Percentiles rank a stretch among this genome's conserved stretches.
Evolutionary conservation across 345 rosid species (phyloP).

Genomic region (Tarenaya hassleriana): DNA sequence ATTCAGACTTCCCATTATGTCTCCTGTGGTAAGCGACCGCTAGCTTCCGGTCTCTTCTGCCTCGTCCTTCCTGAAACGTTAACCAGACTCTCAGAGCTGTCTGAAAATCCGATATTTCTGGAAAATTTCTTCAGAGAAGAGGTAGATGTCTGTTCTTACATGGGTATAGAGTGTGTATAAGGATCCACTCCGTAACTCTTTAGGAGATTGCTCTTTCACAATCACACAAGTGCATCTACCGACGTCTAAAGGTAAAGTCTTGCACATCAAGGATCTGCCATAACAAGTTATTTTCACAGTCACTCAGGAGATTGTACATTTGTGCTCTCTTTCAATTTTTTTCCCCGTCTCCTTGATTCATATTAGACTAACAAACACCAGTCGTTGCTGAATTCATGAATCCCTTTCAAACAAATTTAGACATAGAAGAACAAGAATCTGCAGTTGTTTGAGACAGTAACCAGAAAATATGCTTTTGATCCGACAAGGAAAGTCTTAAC

Average conservation of each 20-base stretch:
- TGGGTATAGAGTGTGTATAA: conserved; percentile 73
- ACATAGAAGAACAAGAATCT: no score
- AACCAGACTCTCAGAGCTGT: conserved; percentile 10
- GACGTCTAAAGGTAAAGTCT: conserved; percentile 81
- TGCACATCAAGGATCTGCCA: conserved; percentile 68
- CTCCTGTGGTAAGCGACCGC: conserved; percentile 73
- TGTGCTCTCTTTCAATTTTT: no score
- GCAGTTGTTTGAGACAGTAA: no score
- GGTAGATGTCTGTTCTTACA: conserved; percentile 35
- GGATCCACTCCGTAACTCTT: conserved; percentile 48
- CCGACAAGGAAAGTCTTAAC: no score
- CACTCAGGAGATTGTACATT: no score
- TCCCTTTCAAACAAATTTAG: no score
- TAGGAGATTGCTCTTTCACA: conserved; percentile 55
- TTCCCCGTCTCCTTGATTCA: no score
- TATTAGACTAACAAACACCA: no score
- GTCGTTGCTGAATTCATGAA: no score
- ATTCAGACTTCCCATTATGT: conserved; percentile 60
- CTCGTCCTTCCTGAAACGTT: conserved; percentile 76
- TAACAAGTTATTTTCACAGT: conserved; percentile 8
- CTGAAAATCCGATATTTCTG: neutral
- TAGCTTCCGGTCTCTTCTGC: conserved; percentile 75
- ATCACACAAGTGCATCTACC: conserved; percentile 87
- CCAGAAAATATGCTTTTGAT: no score
- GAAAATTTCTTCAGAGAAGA: neutral